Evolutionary conservation across 345 rosid species (phyloP).

Genomic region (rapeseed (Brassica napus)): Da-Ae NC_063436.1:1050001-1050500

Average conservation of each 20-base stretch:
- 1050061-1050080: slow-evolving; percentile 78
- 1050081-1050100: slow-evolving; percentile 81
- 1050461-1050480: neutral
- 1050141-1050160: slow-evolving; percentile 60
- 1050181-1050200: neutral
- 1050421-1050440: neutral
- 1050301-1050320: slow-evolving; percentile 81
- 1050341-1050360: slow-evolving; percentile 72
- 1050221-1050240: too few relatives aligned
- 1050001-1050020: slow-evolving; percentile 69
- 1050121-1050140: slow-evolving; percentile 78
- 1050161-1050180: neutral
- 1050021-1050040: slow-evolving; percentile 57
- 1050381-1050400: slow-evolving; percentile 49
- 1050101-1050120: slow-evolving; percentile 87
- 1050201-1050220: too few relatives aligned
- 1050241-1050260: too few relatives aligned
- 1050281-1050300: slow-evolving; percentile 93
- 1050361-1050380: slow-evolving; percentile 87
- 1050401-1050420: neutral
- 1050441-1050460: neutral
- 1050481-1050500: too few relatives aligned
- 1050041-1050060: slow-evolving; percentile 79
- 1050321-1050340: slow-evolving; percentile 66
- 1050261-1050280: neutral